A percentile compares a stretch with the other conserved stretches of the same genome.
Conservation (phyloP, 768 basidiomycete species). For the Gymnopilus dilepis region DNA sequence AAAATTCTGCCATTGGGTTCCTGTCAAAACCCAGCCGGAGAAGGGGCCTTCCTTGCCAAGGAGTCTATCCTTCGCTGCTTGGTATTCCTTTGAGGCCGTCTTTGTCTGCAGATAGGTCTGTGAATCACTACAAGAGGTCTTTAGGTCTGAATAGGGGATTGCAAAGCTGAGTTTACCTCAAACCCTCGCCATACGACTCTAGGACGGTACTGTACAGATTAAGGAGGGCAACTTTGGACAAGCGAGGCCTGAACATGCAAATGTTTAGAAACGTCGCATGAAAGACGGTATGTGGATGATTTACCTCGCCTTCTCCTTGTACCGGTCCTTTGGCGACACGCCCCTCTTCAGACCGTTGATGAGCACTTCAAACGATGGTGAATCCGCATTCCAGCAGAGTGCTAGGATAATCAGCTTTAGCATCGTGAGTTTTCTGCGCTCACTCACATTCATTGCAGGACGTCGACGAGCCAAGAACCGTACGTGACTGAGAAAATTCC, state of each 20-base stretch:
- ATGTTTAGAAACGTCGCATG: background rate
- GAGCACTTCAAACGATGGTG: constrained; percentile 60
- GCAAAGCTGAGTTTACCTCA: background rate
- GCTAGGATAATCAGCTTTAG: constrained; percentile 44
- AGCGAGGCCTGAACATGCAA: constrained; percentile 24
- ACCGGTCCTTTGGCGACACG: constrained; percentile 71
- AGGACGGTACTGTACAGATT: constrained; percentile 41
- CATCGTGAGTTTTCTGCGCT: background rate
- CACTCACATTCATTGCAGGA: constrained; percentile 76
- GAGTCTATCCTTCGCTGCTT: constrained; percentile 54
- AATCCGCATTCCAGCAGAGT: constrained; percentile 70
- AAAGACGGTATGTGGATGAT: background rate
- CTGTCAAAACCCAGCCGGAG: constrained; percentile 66
- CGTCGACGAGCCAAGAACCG: constrained; percentile 37
- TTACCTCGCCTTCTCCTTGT: constrained; percentile 66
- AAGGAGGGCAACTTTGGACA: constrained; percentile 51
- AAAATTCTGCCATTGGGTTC: constrained; percentile 59
- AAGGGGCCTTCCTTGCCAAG: constrained; percentile 53
- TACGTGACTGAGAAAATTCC: constrained; percentile 64
- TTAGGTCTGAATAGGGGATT: background rate
- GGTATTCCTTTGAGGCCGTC: constrained; percentile 47
- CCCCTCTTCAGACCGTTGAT: constrained; percentile 85
- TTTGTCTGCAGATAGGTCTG: constrained; percentile 55
- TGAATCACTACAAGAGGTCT: constrained; percentile 13
- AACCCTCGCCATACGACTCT: background rate